These are phyloP conservation scores for Penicillium mononematosum DNA, from an alignment of 495 filamentous ascomycete species.

Conservation along the genomic window DNA sequence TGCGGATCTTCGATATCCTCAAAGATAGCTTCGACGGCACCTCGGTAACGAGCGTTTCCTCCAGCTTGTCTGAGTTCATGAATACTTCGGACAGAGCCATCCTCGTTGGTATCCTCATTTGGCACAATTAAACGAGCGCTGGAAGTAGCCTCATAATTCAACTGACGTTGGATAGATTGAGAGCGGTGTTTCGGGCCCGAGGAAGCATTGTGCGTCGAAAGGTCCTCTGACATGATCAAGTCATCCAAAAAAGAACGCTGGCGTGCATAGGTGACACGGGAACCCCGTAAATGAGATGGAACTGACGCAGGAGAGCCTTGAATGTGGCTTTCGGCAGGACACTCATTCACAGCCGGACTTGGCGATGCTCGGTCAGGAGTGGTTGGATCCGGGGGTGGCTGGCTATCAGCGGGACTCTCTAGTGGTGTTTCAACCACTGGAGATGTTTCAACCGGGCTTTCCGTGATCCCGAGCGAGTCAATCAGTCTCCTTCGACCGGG, in stretches of 20 bases:
- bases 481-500: conserved; percentile 36
- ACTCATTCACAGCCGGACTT: conserved; percentile 6
- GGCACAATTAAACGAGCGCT: conserved; percentile 25
- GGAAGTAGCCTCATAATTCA: conserved; percentile 10
- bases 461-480: conserved; percentile 33
- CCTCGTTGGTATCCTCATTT: conserved; percentile 53
- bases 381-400: conserved; percentile 8
- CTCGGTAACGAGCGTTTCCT: conserved; percentile 74
- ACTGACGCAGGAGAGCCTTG: conserved; percentile 18
- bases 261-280: conserved; percentile 61
- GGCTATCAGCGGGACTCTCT: conserved; percentile 12
- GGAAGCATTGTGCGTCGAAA: conserved; percentile 7
- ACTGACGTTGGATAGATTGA: conserved; percentile 11
- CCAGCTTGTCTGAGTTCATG: conserved; percentile 89
- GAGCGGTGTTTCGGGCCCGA: conserved; percentile 7
- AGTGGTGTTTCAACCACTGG: conserved; percentile 1
- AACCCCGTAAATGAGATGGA: conserved; percentile 32
- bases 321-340: conserved; percentile 8
- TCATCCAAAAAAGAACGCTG: conserved; percentile 61
- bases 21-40: conserved; percentile 77
- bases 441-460: not conserved
- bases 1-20: conserved; percentile 71
- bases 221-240: conserved; percentile 15
- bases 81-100: conserved; percentile 70
- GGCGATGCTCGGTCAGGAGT: conserved; percentile 11